These are phyloP conservation scores for Pleurotus ostreatus DNA, from an alignment of 768 basidiomycete species.

Conservation along the genomic window DNA sequence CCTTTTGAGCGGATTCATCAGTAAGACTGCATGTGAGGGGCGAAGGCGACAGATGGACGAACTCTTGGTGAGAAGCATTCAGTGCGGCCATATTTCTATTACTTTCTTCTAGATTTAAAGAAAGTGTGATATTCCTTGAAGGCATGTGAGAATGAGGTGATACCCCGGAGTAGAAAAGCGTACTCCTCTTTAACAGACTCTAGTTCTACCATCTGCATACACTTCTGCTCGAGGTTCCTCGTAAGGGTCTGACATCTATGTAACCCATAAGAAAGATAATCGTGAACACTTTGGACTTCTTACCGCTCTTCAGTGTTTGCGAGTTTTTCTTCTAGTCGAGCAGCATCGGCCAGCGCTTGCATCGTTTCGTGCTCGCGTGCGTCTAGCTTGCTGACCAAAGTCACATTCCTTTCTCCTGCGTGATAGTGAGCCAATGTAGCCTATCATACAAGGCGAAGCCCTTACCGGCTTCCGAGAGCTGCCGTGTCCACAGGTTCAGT, in stretches of 20 bases:
- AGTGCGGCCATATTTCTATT: neutral
- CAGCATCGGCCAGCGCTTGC: neutral
- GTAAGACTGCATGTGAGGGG: neutral
- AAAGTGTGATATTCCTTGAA: constrained; percentile 2
- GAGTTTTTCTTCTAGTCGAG: constrained; percentile 1
- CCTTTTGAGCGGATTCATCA: neutral
- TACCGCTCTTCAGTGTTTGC: neutral
- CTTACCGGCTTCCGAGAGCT: constrained; percentile 4
- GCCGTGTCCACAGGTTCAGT: neutral
- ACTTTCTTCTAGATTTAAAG: neutral
- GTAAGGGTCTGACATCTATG: neutral
- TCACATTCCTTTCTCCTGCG: neutral
- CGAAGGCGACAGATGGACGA: neutral
- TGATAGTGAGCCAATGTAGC: neutral
- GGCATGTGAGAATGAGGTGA: neutral
- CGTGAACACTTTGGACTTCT: neutral
- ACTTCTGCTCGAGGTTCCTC: neutral
- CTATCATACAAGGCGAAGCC: neutral
- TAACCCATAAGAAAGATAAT: neutral
- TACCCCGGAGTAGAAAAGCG: neutral
- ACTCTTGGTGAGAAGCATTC: neutral
- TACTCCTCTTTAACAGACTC: constrained; percentile 2
- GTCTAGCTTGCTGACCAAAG: neutral
- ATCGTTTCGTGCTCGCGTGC: neutral
- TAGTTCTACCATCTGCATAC: neutral